A percentile compares a stretch with the other conserved stretches of the same genome.
phyloP scores from a whole-genome alignment of 345 rosid species.

The Citrus maxima region DNA sequence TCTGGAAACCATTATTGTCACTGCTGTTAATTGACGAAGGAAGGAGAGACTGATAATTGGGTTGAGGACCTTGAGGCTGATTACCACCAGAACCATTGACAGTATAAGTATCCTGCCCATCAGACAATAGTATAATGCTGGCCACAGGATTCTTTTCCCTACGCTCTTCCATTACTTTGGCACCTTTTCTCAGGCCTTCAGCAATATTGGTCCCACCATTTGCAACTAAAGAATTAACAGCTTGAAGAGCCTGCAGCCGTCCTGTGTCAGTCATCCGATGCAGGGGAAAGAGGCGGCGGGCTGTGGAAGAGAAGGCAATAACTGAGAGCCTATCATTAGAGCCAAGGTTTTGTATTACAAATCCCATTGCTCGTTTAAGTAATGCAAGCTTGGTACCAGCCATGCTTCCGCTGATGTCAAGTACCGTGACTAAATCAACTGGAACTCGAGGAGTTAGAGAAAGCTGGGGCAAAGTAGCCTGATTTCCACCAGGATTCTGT shows the following conservation, averaged over 20 bases:
- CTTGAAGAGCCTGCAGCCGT: constrained; percentile 76
- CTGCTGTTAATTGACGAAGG: constrained; percentile 57
- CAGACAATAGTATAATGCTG: constrained; percentile 84
- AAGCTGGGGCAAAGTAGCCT: constrained; percentile 32
- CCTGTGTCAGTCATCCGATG: constrained; percentile 78
- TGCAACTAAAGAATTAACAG: constrained; percentile 86
- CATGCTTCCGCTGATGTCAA: constrained; percentile 98
- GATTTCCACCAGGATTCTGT: constrained; percentile 31
- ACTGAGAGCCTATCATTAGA: constrained; percentile 90
- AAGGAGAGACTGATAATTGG: constrained; percentile 58
- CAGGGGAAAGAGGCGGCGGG: constrained; percentile 84
- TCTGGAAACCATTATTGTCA: constrained; percentile 57
- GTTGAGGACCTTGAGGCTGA: constrained; percentile 32
- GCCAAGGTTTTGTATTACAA: constrained; percentile 94
- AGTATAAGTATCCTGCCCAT: constrained; percentile 85
- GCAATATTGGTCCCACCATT: constrained; percentile 97
- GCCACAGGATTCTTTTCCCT: constrained; percentile 82
- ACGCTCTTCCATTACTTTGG: constrained; percentile 83
- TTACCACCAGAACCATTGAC: constrained; percentile 32
- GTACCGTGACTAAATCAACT: constrained; percentile 84
- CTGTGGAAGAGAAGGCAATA: constrained; percentile 93
- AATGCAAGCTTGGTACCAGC: constrained; percentile 95
- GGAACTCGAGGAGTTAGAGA: constrained; percentile 64
- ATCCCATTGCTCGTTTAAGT: constrained; percentile 98
- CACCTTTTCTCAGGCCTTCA: constrained; percentile 92